These are phyloP conservation scores for Cornus suecica DNA, from an alignment of 148 eudicot species.

Conservation along the genomic window DNA sequence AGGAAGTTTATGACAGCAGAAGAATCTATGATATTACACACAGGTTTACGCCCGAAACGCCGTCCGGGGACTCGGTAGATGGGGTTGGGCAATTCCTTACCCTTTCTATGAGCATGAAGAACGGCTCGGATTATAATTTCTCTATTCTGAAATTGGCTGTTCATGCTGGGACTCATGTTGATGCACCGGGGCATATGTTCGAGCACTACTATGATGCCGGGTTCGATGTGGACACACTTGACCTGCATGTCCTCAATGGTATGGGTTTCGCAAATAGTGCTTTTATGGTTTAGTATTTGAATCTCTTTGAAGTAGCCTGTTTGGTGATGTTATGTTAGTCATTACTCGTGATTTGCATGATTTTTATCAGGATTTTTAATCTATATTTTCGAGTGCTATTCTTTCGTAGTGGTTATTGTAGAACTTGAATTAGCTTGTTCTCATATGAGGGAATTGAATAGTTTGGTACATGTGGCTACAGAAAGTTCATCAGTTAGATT, in stretches of 20 bases:
- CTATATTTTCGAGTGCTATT: too few species aligned
- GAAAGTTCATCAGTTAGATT: neutral
- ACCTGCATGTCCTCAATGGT: constrained; percentile 54
- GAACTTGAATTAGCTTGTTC: neutral
- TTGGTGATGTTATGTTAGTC: neutral
- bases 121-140: constrained; percentile 48
- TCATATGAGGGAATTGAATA: neutral
- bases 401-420: neutral
- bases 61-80: constrained; percentile 22
- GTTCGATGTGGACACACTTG: constrained; percentile 52
- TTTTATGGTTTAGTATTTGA: neutral
- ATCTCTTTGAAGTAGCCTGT: neutral
- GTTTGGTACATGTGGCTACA: neutral
- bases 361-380: neutral
- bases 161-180: constrained; percentile 61
- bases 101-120: constrained; percentile 33
- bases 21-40: constrained; percentile 46
- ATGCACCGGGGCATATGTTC: constrained; percentile 55
- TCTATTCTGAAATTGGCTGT: constrained; percentile 42
- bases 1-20: constrained; percentile 40
- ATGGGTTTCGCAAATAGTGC: constrained; percentile 3
- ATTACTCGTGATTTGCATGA: neutral
- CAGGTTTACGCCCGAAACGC: constrained; percentile 31
- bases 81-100: constrained; percentile 27
- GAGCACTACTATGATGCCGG: constrained; percentile 45